phyloP scores from a whole-genome alignment of 305 asterid genomes.

The Fraxinus baroniana region DNA sequence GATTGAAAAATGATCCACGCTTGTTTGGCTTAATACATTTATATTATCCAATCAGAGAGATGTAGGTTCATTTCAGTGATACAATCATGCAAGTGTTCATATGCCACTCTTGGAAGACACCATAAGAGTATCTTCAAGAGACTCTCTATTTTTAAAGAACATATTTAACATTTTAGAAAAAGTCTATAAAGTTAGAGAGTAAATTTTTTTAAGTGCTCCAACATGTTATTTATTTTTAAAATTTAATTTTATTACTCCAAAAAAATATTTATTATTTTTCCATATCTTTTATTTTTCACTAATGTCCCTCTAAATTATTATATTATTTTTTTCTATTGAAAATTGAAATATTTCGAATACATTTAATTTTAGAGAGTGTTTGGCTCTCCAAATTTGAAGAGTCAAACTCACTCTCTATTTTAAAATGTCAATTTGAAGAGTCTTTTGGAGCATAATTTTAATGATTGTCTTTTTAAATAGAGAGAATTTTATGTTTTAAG shows the following conservation, averaged over 20 bases:
- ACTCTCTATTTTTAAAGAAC: no score
- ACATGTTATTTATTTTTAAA: not conserved
- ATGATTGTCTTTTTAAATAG: not conserved
- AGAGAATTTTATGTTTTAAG: not conserved
- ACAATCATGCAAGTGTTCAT: constrained; percentile 11
- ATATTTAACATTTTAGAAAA: not conserved
- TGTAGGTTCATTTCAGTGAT: constrained; percentile 9
- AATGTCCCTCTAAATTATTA: not conserved
- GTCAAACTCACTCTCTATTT: not conserved
- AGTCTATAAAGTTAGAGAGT: not conserved
- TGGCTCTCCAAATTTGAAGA: not conserved
- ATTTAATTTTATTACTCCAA: not conserved
- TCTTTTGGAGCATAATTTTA: not conserved
- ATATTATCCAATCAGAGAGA: constrained; percentile 11
- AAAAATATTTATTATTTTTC: no score
- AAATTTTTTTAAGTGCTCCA: not conserved
- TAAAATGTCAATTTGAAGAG: not conserved
- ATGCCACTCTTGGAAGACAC: not conserved
- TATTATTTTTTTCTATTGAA: not conserved
- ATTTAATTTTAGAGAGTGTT: not conserved
- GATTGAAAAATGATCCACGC: not conserved
- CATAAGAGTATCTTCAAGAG: not conserved
- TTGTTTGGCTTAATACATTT: not conserved
- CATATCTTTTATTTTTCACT: not conserved
- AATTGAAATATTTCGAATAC: not conserved